Evolutionary conservation across 495 filamentous ascomycete genomes (phyloP), one percentile per base, ranked within the genome.

Genomic region (Aspergillus campestris): DNA sequence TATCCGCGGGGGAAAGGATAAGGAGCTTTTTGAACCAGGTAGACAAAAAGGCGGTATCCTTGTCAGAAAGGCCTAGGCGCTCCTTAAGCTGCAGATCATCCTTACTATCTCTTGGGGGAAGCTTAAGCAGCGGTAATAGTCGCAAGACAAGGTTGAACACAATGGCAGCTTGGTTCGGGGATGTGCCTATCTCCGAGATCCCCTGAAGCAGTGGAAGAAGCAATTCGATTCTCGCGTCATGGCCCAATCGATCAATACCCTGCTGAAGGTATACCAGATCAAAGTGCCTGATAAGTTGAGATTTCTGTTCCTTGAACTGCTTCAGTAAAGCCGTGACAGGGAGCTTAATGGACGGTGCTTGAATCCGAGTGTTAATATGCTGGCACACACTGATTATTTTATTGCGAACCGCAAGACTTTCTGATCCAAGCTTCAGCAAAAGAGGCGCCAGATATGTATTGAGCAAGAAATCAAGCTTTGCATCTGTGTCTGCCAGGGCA

Each of bases 211-310:
- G 65, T 3, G 77, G 72, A 8, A 89, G 80, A 6, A 95, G 63
- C 14, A 96, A 70, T 8, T 81, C 78, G 31, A 83, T 66, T 48
- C 81, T 77, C 38, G 86, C 83, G 42, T 70, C 56, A n/a, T 66
- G 40, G 49, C 70, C 53, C 8, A 98, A 67, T 24, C 90, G 79
- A 34, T 79, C 74, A 35, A 96, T 70, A 31, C 91, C 89, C 60
- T 92, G 86, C 55, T 94, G 87, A 29, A 95, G 81, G 62, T 94
- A 95, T 29, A 84, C 69, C 42, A 97, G 61, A 69, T 96, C 92
- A 61, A 95, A 87, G 57, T 95, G 86, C 47, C 85, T 79, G 40
- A 98, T 76, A 6, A 95, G 74, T 2, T 84, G 72, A 35, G 74
- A 70, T 34, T 70, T 75, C 41, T 81, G 79, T 15, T 83, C 82